These are phyloP conservation scores for Melanogaster broomeanus DNA, from an alignment of 768 basidiomycete species.

Conservation along the genomic window DNA sequence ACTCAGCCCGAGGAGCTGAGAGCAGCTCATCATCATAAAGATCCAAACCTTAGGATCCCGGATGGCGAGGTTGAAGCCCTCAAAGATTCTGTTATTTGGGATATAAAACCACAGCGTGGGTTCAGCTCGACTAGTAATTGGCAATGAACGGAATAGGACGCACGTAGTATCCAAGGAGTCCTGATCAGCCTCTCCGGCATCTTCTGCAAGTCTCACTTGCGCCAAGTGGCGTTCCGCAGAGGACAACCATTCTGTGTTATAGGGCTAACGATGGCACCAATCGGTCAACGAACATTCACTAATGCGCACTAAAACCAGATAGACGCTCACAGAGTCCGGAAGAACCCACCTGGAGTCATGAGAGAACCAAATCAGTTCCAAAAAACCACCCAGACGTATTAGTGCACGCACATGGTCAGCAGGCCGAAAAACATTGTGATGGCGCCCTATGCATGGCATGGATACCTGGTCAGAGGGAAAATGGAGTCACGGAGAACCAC, in stretches of 20 bases:
- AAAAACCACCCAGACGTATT: neutral
- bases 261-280: constrained; percentile 41
- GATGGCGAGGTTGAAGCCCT: constrained; percentile 56
- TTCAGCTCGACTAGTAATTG: neutral
- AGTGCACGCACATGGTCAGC: constrained; percentile 43
- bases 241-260: constrained; percentile 64
- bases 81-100: constrained; percentile 40
- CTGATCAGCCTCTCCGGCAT: constrained; percentile 65
- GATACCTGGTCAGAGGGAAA: neutral
- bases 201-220: constrained; percentile 68
- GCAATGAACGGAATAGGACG: constrained; percentile 2
- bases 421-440: constrained; percentile 64
- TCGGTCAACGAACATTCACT: neutral
- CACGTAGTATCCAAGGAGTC: constrained; percentile 32
- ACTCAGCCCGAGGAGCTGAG: constrained; percentile 55
- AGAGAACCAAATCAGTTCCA: neutral
- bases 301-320: neutral
- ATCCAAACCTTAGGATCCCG: constrained; percentile 55
- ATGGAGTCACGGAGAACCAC: neutral
- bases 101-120: neutral
- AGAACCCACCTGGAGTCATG: constrained; percentile 48
- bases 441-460: constrained; percentile 45
- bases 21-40: constrained; percentile 53
- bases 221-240: constrained; percentile 57
- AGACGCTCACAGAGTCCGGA: constrained; percentile 55